Evolutionary conservation across 2,329 filamentous ascomycete species (phyloP), one percentile per base, ranked within the genome.

Genomic region (Trichoderma sp.): DNA sequence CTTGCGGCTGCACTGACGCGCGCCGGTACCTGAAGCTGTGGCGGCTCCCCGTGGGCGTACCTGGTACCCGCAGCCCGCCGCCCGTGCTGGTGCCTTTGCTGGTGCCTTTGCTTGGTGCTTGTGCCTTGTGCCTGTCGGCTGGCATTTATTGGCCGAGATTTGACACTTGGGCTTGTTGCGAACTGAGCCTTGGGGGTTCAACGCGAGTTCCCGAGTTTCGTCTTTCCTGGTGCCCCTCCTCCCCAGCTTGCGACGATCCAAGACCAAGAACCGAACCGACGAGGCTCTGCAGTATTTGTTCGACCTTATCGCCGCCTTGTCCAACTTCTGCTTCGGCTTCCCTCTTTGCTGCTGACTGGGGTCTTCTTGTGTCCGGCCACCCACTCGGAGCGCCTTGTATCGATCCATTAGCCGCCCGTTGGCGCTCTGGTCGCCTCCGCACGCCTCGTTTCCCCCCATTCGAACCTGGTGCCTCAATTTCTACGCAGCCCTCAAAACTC

Each of bases 71-170:
- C 45, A 18, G 38, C 38, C 16, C 38, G 38, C 38, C 14, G 45
- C 45, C 45, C 45, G 45, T 53, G 45, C 45, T 50, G 35, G 35
- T 38, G 31, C 31, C 31, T 33, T 33, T 27, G 27, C 18, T 38
- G 35, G 35, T 38, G 38, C 16, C 41, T 9, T 11, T 71, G 16
- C 50, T 35, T 35, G 24, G 56, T 56, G 56, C 68, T 33, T 35
- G 67, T 59, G 53, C 67, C 59, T 63, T 63, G 56, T 35, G 53
- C 68, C 59, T 63, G 59, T 63, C 35, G 56, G 56, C 56, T 63
- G 56, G 59, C 59, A 62, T 73, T 35, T 56, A 73, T 73, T 73
- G 69, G 69, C 69, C 69, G 69, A 73, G 69, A 73, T 73, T 73
- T 53, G 69, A 73, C 69, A 53, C 69, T 63, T 41, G 59, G 69